Evolutionary conservation across 257 asterid genomes (phyloP), one percentile per base, ranked within the genome.

Genomic region (Lycium barbarum): DNA sequence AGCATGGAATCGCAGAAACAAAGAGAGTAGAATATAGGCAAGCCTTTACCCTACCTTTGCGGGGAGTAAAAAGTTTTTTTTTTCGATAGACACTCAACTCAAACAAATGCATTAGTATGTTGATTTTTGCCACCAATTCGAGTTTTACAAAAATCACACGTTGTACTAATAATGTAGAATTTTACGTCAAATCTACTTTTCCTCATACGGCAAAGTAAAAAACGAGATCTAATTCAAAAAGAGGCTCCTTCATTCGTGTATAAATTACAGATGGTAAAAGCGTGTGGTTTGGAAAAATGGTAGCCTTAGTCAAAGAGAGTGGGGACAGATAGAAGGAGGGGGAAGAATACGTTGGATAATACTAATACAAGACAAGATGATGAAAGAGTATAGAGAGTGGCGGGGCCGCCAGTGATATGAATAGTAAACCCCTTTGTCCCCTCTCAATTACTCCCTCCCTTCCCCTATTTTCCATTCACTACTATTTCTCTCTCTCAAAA

Each of bases 401-500:
- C 20, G 86, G 88, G 84, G 82, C 85, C 83, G 85, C 74, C 63
- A 58, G 67, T 84, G 84, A n/a, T 83, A 33, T 88, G 88, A 88
- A 84, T 86, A 86, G 86, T 84, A 84, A 88, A 67, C 66, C 18
- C 9, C 72, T 62, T 85, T 57, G 4, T 17, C 26, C 7, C 59
- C 45, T 74, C 68, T 17, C 89, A 76, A 84, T 79, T 68, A 61
- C 81, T 22, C 49, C 55, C 36, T 53, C 59, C 15, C 55, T 38
- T 53, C 11, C 43, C 35, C 45, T 58, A n/a, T 68, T 84, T 65
- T 55, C 81, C 47, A 26, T 43, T 66, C 73, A 13, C 49, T 40
- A 40, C 6, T 40, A 3, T 40, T 40, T 66, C 78, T 63, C 81
- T 15, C 20, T 14, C 20, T 0, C 18, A 58, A 53, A 26, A 40